Base-by-base conservation (phyloP, 2,329 filamentous ascomycete genomes). In the Apiospora pterosperma region DNA sequence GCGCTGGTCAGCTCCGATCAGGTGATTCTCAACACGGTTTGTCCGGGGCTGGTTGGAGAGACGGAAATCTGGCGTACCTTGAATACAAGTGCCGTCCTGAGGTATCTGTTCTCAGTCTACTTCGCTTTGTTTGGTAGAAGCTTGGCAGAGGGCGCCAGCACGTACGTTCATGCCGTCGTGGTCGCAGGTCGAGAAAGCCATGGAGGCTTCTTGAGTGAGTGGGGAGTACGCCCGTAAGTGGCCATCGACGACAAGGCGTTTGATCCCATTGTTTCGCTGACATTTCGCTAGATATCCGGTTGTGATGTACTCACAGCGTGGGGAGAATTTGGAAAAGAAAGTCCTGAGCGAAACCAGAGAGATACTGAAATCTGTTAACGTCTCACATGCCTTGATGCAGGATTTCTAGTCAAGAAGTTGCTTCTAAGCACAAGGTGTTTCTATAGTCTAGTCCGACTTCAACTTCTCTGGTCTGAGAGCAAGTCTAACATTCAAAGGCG, bases 141-240 rank as follows among this genome's bases (percentile, higher is more conserved):
- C 23, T 31, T 61, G 59, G 38, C 38, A 1, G 59, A 39, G 36
- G 59, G 59, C 16, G 59, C 59, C 25, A 44, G 59, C 59, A 61
- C 59, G 59, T 61, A 61, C 23, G 59, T 61, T n/a, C 36, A 61
- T 21, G 59, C 59, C 31, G 59, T 44, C 10, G 59, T 34, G 14
- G 31, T 39, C 36, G 36, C 36, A 21, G 59, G 59, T 4, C 59
- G 25, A 2, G 59, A 61, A 41, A 61, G 59, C 38, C 59, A 61
- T 28, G 59, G 59, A 7, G 38, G 38, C 25, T 41, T 41, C 38
- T 41, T 61, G 59, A 61, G 59, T 12, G 59, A 61, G 36, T 61
- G 59, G 59, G 38, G 36, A 31, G 21, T 61, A 21, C 38, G 59
- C 38, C 59, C 59, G 59, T 61, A 61, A 61, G 59, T 61, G 21